Base-by-base conservation (phyloP, 2,329 filamentous ascomycete species). In the Fusarium sp. region DNA sequence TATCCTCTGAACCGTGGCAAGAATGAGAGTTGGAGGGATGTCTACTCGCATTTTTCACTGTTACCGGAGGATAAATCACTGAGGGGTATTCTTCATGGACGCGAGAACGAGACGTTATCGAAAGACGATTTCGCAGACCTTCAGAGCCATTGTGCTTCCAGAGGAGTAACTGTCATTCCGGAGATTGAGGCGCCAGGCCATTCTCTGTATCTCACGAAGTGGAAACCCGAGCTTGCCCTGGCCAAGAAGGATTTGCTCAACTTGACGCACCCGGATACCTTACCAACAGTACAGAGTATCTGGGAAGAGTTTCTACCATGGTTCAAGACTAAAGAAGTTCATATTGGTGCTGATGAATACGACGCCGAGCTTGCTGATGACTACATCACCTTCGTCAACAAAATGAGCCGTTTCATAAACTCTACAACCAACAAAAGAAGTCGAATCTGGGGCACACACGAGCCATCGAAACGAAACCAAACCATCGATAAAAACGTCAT, bases 1-100 rank as follows among this genome's bases (percentile, higher is more conserved):
- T 70, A 70, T 28, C 68, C 68, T 6, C 60, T 70, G 1, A 70
- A 70, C 2, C 68, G 68, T 7, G 68, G 68, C 12, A 70, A 70
- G 18, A 70, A 70, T 3, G 66, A 70, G 7, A 70, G 60, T 48
- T 70, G 68, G 68, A 39, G 54, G 3, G 44, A 60, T 12, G 68
- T 70, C 0, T 70, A 70, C 36, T 70, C 68, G 1, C 68, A 70
- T 20, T 70, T 70, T 17, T 70, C 68, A 0, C 34, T 70, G 4
- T 10, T 70, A 0, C 66, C 68, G 0, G 68, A 60, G 22, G 38
- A 70, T 4, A 11, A 70, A n/a, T 63, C 50, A 0, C 44, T 70
- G 7, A 18, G 42, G 1, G 68, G 68, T 2, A 70, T 70, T 8
- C 41, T 70, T 2, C 66, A 70, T 17, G 68, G 68, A 1, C 68